Evolutionary conservation across 108 stramenopile species (phyloP), one percentile per base, ranked within the genome.

Genomic region (Stephanodiscus triporus): DNA sequence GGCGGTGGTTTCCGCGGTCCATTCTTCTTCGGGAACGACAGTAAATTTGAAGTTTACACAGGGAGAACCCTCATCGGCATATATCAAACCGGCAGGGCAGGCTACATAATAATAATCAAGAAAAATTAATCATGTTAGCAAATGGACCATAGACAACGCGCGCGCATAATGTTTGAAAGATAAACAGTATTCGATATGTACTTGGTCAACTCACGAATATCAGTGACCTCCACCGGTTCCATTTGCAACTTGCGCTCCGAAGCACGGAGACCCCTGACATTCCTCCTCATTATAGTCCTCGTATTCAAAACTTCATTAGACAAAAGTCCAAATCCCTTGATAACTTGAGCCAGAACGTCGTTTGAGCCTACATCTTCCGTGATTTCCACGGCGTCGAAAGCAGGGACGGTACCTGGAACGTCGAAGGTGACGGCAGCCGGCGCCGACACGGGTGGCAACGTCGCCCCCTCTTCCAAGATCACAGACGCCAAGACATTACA

Each of bases 1-100:
- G n/a, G 65, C 1, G 10, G 19, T 22, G 20, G 17, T 37, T 40
- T 66, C 45, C 49, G 16, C 30, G 65, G 32, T 43, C 45, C 27
- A 43, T 2, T 29, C 45, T 2, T 29, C 45, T 20, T 11, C 38
- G 65, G 65, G n/a, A 4, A 20, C 16, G 65, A 66, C 48, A 1
- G 38, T 43, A 27, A 66, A 34, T 9, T 42, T 66, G 47, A 66
- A 66, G 48, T 66, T 66, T 11, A 66, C 47, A 24, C 65, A 66
- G 45, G 34, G 3, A 6, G 50, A 6, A 2, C 9, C 48, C 30
- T 49, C 43, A 6, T 23, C 47, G n/a, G 65, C 47, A 48, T 66
- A 66, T 16, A 14, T 22, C 30, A 66, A 23, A 6, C 23, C 65
- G 20, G 65, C 65, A 19, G 65, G 65, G 48, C 65, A 66, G 45